These are phyloP conservation scores for Hypsizygus marmoreus DNA, from an alignment of 768 basidiomycete species.

Conservation along the genomic window DNA sequence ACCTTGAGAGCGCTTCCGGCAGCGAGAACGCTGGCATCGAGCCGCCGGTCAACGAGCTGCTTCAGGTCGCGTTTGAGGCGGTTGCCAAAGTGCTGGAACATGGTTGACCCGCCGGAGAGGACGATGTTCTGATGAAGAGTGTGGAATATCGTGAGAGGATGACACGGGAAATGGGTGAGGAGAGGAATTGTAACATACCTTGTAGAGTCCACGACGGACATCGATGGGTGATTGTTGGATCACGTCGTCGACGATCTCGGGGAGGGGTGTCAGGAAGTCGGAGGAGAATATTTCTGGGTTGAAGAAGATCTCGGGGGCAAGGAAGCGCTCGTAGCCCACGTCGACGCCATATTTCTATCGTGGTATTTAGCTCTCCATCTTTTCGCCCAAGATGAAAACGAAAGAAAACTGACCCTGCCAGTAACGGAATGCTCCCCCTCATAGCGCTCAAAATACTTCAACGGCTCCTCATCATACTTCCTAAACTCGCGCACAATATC, in stretches of 20 bases:
- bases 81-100: conserved; percentile 99
- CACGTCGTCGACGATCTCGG: conserved; percentile 93
- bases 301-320: conserved; percentile 99
- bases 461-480: conserved; percentile 96
- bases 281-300: conserved; percentile 99
- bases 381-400: not conserved
- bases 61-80: conserved; percentile 95
- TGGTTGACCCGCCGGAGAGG: conserved; percentile 94
- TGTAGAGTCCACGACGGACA: conserved; percentile 94
- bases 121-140: conserved; percentile 81
- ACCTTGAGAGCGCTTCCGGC: conserved; percentile 82
- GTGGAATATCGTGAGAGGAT: not conserved
- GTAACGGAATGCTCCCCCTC: conserved; percentile 94
- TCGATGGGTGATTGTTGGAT: conserved; percentile 97
- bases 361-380: not conserved
- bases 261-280: conserved; percentile 95
- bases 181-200: conserved; percentile 46
- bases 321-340: conserved; percentile 97
- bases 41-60: conserved; percentile 87
- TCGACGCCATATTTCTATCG: conserved; percentile 89
- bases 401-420: conserved; percentile 62
- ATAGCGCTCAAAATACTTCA: conserved; percentile 91
- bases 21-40: conserved; percentile 72
- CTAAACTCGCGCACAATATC: conserved; percentile 99
- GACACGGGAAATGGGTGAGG: not conserved